Conservation (phyloP, 345 rosid species). For the Excoecaria agallocha region DNA sequence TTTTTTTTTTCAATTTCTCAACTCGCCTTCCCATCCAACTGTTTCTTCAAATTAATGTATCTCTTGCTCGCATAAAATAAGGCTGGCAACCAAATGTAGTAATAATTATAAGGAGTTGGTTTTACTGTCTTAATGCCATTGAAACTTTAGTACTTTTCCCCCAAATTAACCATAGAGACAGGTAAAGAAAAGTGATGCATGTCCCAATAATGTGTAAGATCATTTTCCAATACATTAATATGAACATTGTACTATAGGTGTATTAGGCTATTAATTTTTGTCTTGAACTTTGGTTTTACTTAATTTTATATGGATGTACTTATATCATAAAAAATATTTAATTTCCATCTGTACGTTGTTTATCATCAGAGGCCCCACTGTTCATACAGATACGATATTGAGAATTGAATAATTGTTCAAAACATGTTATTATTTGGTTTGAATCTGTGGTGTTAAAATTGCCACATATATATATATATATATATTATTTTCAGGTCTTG, state of each 20-base stretch:
- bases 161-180: not conserved
- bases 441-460: slow-evolving; percentile 5
- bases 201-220: not conserved
- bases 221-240: not conserved
- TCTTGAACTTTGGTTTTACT: not conserved
- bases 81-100: too few relatives aligned
- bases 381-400: not conserved
- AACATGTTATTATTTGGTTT: not conserved
- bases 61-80: too few relatives aligned
- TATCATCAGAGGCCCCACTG: not conserved
- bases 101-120: too few relatives aligned
- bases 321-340: not conserved
- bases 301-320: not conserved
- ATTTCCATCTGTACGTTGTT: not conserved
- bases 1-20: too few relatives aligned
- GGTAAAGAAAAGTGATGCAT: not conserved
- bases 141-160: slow-evolving; percentile 16
- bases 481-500: slow-evolving; percentile 9
- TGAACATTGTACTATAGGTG: not conserved
- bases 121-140: slow-evolving; percentile 30
- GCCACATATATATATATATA: slow-evolving; percentile 2
- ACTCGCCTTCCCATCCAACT: too few relatives aligned
- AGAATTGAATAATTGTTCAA: not conserved
- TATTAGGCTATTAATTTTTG: not conserved
- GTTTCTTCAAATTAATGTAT: too few relatives aligned